Percentiles rank a stretch among this genome's conserved stretches.
phyloP scores from a whole-genome alignment of 2,329 filamentous ascomycete genomes.

The Plenodomus biglobosus region DNA sequence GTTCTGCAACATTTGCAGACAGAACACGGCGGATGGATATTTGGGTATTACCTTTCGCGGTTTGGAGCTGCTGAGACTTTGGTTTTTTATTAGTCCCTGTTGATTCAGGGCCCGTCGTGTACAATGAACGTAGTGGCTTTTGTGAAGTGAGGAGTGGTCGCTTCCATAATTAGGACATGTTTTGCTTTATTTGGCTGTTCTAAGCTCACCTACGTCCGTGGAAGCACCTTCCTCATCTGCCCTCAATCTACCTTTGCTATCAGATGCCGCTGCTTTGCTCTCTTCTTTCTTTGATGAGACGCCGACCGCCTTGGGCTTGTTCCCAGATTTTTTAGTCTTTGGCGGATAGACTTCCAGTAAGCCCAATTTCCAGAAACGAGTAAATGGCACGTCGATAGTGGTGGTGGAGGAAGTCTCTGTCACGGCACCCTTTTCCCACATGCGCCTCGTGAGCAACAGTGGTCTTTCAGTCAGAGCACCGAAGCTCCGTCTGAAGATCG shows the following conservation, averaged over 20 bases:
- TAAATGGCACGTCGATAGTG: constrained; percentile 55
- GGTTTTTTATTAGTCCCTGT: background rate
- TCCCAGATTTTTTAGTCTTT: no score
- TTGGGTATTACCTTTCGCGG: no score
- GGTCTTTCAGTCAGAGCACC: constrained; percentile 65
- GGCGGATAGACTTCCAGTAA: no score
- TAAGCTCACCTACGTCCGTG: constrained; percentile 13
- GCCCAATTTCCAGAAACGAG: constrained; percentile 36
- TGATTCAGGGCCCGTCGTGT: background rate
- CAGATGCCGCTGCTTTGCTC: no score
- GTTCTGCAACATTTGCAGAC: no score
- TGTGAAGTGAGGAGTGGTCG: background rate
- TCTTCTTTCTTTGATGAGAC: no score
- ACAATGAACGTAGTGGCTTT: background rate
- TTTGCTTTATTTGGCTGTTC: constrained; percentile 1
- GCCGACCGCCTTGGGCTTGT: no score
- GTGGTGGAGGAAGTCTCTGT: constrained; percentile 23
- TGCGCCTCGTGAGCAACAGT: constrained; percentile 25
- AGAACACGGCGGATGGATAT: no score
- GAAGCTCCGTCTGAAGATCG: constrained; percentile 51
- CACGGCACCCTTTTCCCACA: background rate
- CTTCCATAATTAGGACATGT: constrained; percentile 10
- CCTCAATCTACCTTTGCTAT: background rate
- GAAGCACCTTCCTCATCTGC: background rate
- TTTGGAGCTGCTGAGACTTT: no score